phyloP scores from a whole-genome alignment of 371 early-diverging fungal genomes.

The Parasitella parasitica region DNA sequence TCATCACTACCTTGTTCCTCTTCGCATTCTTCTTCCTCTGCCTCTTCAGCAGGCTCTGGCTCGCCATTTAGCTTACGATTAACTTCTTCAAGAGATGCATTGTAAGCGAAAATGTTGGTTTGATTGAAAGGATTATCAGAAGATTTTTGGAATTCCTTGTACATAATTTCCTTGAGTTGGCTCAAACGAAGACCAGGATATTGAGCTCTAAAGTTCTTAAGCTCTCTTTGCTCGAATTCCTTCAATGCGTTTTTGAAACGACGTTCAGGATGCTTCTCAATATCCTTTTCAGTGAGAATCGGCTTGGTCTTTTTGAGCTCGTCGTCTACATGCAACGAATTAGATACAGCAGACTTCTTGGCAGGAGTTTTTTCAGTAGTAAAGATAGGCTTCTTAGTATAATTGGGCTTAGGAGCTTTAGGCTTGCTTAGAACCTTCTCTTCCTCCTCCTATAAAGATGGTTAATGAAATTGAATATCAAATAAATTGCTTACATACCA shows the following conservation, averaged over 20 bases:
- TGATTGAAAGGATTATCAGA: constrained; percentile 90
- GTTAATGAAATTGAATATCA: not conserved
- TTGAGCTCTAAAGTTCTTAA: constrained; percentile 65
- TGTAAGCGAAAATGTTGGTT: constrained; percentile 63
- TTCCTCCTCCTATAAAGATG: constrained; percentile 40
- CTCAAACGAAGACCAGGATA: constrained; percentile 74
- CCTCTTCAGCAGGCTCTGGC: constrained; percentile 1
- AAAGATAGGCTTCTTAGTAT: constrained; percentile 1
- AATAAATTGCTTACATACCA: constrained; percentile 12
- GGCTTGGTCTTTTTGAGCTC: constrained; percentile 74
- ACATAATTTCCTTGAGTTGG: constrained; percentile 76
- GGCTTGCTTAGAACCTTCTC: constrained; percentile 36
- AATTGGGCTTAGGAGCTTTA: constrained; percentile 33
- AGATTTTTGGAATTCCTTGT: constrained; percentile 81
- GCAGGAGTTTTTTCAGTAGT: constrained; percentile 29
- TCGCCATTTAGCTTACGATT: constrained; percentile 34
- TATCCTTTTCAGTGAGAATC: constrained; percentile 61
- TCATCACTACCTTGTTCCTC: not conserved
- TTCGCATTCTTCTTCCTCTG: not conserved
- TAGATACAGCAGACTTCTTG: constrained; percentile 51
- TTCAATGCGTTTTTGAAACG: constrained; percentile 81
- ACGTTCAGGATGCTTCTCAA: constrained; percentile 86
- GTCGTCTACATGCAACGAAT: constrained; percentile 47
- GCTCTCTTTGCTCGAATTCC: constrained; percentile 67
- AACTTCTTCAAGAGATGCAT: constrained; percentile 66